Percentiles rank a stretch among this genome's conserved stretches.
phyloP scores from a whole-genome alignment of 2,329 filamentous ascomycete species.

The Fusarium sp. region DNA sequence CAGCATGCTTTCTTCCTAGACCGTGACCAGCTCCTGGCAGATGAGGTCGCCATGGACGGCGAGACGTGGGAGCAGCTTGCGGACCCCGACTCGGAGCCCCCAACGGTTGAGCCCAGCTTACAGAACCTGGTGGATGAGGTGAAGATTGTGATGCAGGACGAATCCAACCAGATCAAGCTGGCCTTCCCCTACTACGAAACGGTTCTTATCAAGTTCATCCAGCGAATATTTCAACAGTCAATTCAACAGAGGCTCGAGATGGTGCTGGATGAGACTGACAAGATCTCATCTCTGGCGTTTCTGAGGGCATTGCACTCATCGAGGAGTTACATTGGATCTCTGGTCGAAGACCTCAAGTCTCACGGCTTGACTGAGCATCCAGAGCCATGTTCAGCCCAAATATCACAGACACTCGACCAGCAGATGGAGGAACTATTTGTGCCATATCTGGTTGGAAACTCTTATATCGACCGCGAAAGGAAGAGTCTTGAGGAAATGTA shows the following conservation, averaged over 20 bases:
- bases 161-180: conserved; percentile 95
- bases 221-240: conserved; percentile 97
- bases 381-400: conserved; percentile 88
- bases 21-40: conserved; percentile 88
- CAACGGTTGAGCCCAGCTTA: conserved; percentile 89
- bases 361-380: conserved; percentile 97
- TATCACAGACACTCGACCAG: conserved; percentile 79
- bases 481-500: conserved; percentile 83
- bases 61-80: conserved; percentile 92
- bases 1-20: conserved; percentile 99
- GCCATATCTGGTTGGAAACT: conserved; percentile 75
- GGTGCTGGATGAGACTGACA: conserved; percentile 94
- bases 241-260: conserved; percentile 96
- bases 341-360: conserved; percentile 93
- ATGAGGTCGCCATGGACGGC: conserved; percentile 81
- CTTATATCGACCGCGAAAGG: conserved; percentile 77
- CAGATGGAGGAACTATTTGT: conserved; percentile 83
- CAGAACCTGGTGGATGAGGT: conserved; percentile 96
- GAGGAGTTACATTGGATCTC: conserved; percentile 84
- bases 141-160: conserved; percentile 94
- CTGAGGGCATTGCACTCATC: conserved; percentile 91
- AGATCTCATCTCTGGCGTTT: conserved; percentile 92
- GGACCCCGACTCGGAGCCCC: conserved; percentile 92
- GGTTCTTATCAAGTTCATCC: conserved; percentile 91
- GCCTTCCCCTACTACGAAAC: conserved; percentile 98